These are phyloP conservation scores for Cutaneotrichosporon mucoides DNA, from an alignment of 1,284 basidiomycete species.

Conservation along the genomic window DNA sequence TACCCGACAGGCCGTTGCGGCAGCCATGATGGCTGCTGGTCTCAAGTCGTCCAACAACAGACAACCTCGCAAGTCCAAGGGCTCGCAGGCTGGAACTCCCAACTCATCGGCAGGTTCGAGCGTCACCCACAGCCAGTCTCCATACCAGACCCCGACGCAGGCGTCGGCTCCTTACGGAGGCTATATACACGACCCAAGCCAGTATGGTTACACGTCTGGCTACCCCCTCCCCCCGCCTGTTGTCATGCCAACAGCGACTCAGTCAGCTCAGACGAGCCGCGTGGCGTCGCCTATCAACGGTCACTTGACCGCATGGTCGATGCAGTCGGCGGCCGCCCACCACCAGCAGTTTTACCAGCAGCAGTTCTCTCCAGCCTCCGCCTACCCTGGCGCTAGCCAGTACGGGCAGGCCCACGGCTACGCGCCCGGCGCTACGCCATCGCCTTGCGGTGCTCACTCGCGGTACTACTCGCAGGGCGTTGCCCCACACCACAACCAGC, in stretches of 20 bases:
- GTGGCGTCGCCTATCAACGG: conserved; percentile 45
- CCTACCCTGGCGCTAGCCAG: conserved; percentile 29
- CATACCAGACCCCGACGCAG: conserved; percentile 42
- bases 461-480: conserved; percentile 35
- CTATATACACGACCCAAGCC: conserved; percentile 41
- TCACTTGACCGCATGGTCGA: conserved; percentile 35
- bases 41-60: conserved; percentile 39
- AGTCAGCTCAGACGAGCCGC: conserved; percentile 37
- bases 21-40: conserved; percentile 47
- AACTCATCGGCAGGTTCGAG: conserved; percentile 36
- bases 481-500: conserved; percentile 34
- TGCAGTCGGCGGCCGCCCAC: conserved; percentile 16
- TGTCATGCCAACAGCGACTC: conserved; percentile 28
- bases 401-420: conserved; percentile 30
- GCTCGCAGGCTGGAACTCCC: conserved; percentile 36
- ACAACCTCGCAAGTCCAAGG: conserved; percentile 44
- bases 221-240: conserved; percentile 28
- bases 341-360: conserved; percentile 40
- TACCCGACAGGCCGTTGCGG: conserved; percentile 43
- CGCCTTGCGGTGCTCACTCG: conserved; percentile 36
- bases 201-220: conserved; percentile 27
- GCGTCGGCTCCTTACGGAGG: conserved; percentile 33
- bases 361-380: conserved; percentile 32
- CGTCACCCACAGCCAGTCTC: conserved; percentile 37
- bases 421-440: conserved; percentile 27